These are phyloP conservation scores for Saprolegnia parasitica DNA, from an alignment of 352 stramenopile species.

Conservation along the genomic window DNA sequence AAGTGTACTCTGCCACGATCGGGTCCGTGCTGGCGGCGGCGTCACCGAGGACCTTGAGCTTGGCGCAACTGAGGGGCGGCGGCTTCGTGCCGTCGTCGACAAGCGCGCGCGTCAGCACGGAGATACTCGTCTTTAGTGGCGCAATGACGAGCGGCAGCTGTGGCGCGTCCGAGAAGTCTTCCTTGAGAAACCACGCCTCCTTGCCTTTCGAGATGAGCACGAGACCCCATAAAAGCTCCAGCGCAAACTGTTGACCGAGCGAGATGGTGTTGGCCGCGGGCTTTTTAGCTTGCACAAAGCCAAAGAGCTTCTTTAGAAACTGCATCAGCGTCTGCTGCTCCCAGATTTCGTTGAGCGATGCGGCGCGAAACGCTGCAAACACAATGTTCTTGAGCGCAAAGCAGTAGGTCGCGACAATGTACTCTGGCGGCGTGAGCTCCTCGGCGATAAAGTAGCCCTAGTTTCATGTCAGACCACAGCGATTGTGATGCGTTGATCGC, in stretches of 20 bases:
- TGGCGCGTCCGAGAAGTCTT: neutral
- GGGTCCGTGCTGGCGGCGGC: conserved; percentile 8
- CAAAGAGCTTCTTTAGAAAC: conserved; percentile 28
- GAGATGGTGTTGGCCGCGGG: neutral
- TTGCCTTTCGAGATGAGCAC: conserved; percentile 23
- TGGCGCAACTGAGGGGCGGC: neutral
- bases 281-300: conserved; percentile 18
- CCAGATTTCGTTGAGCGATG: conserved; percentile 24
- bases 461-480: neutral
- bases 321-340: conserved; percentile 14
- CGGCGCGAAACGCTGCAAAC: conserved; percentile 17
- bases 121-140: neutral
- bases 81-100: neutral
- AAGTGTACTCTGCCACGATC: conserved; percentile 18
- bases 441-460: conserved; percentile 29
- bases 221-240: conserved; percentile 22
- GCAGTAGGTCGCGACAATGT: conserved; percentile 28
- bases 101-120: neutral
- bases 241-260: conserved; percentile 24
- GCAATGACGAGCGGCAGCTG: neutral
- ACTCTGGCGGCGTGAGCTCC: conserved; percentile 25
- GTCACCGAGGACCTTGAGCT: conserved; percentile 21
- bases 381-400: conserved; percentile 29
- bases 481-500: neutral
- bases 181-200: conserved; percentile 26